These are phyloP conservation scores for Ziziphus jujuba DNA, from an alignment of 306 rosid genomes.

Conservation along the genomic window DNA sequence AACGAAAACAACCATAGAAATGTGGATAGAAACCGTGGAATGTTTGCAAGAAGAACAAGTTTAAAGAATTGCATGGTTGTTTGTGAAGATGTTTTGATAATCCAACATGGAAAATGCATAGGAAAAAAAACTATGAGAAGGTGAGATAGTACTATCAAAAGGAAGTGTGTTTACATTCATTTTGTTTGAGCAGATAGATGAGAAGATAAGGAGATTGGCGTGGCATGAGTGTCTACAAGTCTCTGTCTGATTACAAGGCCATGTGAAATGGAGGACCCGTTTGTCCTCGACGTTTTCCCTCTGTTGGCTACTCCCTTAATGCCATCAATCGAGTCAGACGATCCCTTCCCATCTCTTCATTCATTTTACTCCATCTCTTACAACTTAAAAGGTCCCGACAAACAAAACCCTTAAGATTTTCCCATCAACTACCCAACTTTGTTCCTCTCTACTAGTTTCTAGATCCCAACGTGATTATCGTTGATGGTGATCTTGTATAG, in stretches of 20 bases:
- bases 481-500: no score
- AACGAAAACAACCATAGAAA: neutral
- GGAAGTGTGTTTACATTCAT: neutral
- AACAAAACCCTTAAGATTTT: no score
- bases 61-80: conserved; percentile 5
- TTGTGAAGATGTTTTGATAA: conserved; percentile 6
- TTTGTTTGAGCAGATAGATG: neutral
- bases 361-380: no score
- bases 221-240: conserved; percentile 41
- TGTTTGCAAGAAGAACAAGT: neutral
- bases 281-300: neutral
- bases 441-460: no score
- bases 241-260: conserved; percentile 27
- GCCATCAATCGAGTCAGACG: neutral
- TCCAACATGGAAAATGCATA: neutral
- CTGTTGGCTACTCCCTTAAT: neutral
- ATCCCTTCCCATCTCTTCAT: neutral
- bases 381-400: no score
- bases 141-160: conserved; percentile 5
- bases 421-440: no score
- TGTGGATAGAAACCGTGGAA: conserved; percentile 8
- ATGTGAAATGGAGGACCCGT: conserved; percentile 15
- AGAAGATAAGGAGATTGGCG: conserved; percentile 44
- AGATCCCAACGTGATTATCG: no score
- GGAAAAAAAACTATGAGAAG: neutral